These are phyloP conservation scores for Cladorrhinum samala DNA, from an alignment of 495 filamentous ascomycete species.

Conservation along the genomic window DNA sequence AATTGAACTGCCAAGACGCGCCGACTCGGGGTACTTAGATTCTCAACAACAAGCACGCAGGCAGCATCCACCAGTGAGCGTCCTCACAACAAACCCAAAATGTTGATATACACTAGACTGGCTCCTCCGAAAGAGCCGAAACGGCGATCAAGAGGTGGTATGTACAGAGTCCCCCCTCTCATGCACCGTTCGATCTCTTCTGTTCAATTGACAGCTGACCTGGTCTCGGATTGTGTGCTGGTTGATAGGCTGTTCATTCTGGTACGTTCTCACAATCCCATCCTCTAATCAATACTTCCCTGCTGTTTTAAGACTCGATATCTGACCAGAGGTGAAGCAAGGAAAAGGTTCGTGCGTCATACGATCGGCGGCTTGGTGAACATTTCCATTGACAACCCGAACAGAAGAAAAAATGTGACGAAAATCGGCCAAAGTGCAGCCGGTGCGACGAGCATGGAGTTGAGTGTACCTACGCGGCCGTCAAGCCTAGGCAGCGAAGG, in stretches of 20 bases:
- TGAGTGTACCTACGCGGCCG: slow-evolving; percentile 50
- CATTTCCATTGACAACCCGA: neutral
- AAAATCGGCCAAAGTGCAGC: slow-evolving; percentile 51
- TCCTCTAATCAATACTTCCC: slow-evolving; percentile 2
- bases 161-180: slow-evolving; percentile 26
- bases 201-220: no score
- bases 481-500: slow-evolving; percentile 52
- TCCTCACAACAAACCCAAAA: slow-evolving; percentile 16
- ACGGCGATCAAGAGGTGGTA: slow-evolving; percentile 56
- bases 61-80: neutral
- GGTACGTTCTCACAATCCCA: no score
- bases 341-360: slow-evolving; percentile 25
- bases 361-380: neutral
- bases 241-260: slow-evolving; percentile 56
- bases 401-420: slow-evolving; percentile 64
- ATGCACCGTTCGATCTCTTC: slow-evolving; percentile 1
- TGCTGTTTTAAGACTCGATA: neutral
- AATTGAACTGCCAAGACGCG: neutral
- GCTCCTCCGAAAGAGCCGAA: slow-evolving; percentile 57
- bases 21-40: neutral
- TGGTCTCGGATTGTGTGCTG: no score
- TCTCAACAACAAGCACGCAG: no score
- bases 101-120: slow-evolving; percentile 53
- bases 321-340: slow-evolving; percentile 25
- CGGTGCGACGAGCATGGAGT: slow-evolving; percentile 50